A percentile compares a stretch with the other conserved stretches of the same genome.
phyloP scores from a whole-genome alignment of 176 grass and related monocot species.

The Oryza punctata region DNA sequence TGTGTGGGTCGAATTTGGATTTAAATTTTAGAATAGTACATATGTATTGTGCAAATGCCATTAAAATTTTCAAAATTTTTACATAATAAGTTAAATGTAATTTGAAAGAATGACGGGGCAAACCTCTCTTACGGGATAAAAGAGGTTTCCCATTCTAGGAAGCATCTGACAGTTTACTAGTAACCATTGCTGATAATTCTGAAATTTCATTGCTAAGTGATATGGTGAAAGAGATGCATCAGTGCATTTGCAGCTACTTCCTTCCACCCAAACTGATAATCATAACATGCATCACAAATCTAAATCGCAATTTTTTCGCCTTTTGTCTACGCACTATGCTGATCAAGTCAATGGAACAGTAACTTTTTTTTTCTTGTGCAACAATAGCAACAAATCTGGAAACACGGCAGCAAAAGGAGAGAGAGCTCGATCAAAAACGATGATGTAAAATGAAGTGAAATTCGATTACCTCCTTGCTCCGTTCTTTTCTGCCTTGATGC shows the following conservation, averaged over 20 bases:
- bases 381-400: not conserved
- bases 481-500: slow-evolving; percentile 50
- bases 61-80: not conserved
- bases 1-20: not conserved
- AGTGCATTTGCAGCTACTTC: not conserved
- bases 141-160: not conserved
- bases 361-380: not conserved
- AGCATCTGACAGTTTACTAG: slow-evolving; percentile 7
- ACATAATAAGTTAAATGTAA: not conserved
- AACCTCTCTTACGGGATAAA: not conserved
- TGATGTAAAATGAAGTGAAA: not conserved
- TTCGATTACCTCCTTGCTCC: slow-evolving; percentile 65
- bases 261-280: not conserved
- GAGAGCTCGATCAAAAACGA: not conserved
- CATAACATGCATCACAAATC: not conserved
- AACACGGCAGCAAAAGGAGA: not conserved
- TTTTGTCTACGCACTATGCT: not conserved
- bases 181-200: not conserved
- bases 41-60: not conserved
- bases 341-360: slow-evolving; percentile 23
- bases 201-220: not conserved
- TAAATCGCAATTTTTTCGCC: not conserved
- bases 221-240: slow-evolving; percentile 9
- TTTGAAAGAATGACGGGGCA: not conserved
- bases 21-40: not conserved